phyloP scores from a whole-genome alignment of 2,329 filamentous ascomycete species.

The Coniochaeta hoffmannii region DNA sequence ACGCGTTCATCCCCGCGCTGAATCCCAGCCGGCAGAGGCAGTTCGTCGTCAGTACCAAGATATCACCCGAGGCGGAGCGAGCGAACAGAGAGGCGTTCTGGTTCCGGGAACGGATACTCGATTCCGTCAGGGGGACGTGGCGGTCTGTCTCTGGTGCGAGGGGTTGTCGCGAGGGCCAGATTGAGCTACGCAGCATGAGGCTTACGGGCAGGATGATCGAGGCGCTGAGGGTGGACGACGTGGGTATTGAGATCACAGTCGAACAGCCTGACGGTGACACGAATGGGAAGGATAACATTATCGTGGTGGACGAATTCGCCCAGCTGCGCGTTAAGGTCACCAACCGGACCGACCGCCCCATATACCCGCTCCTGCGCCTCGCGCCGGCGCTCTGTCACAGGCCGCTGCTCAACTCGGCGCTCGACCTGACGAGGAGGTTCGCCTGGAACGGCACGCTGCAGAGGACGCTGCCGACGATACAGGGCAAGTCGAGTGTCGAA shows the following conservation, averaged over 20 bases:
- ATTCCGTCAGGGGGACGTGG: conserved; percentile 66
- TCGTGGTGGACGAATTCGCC: conserved; percentile 55
- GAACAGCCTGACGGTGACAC: conserved; percentile 19
- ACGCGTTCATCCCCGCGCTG: conserved; percentile 70
- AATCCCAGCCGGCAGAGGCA: conserved; percentile 81
- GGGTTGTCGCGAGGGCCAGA: conserved; percentile 53
- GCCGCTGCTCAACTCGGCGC: conserved; percentile 58
- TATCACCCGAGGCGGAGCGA: conserved; percentile 72
- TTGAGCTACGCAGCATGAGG: conserved; percentile 71
- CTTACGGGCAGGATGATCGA: conserved; percentile 76
- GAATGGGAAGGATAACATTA: conserved; percentile 14
- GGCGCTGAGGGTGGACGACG: conserved; percentile 70
- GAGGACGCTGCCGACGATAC: conserved; percentile 58
- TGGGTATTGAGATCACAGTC: conserved; percentile 59
- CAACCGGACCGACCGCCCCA: conserved; percentile 62
- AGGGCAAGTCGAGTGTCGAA: conserved; percentile 49
- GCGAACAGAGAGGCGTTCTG: conserved; percentile 79
- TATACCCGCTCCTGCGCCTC: conserved; percentile 67
- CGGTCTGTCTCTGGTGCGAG: conserved; percentile 41
- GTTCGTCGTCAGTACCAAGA: conserved; percentile 79
- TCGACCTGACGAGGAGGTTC: conserved; percentile 76
- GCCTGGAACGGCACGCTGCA: conserved; percentile 83
- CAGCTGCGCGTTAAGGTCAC: conserved; percentile 63
- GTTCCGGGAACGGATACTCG: conserved; percentile 78
- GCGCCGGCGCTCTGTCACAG: conserved; percentile 71